Conservation (phyloP, 2,329 filamentous ascomycete genomes). For the Xylaria sp. region DNA sequence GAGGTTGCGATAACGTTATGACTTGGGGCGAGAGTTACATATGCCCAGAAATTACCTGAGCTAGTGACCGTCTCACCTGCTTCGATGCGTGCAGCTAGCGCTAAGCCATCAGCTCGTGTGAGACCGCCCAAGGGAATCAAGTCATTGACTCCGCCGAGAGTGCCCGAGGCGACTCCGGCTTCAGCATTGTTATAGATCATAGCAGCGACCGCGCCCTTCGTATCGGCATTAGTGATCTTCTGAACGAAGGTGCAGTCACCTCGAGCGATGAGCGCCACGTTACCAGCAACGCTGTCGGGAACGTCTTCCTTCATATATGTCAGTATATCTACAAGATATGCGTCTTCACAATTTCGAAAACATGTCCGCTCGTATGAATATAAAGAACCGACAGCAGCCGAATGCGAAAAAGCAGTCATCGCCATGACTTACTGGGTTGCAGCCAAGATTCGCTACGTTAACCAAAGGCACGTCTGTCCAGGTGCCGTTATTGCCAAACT, state of each 20-base stretch:
- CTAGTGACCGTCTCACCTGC: slow-evolving; percentile 36
- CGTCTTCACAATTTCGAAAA: neutral
- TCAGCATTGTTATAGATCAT: slow-evolving; percentile 68
- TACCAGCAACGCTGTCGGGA: slow-evolving; percentile 58
- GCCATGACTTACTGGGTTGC: slow-evolving; percentile 48
- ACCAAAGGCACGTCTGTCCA: slow-evolving; percentile 54
- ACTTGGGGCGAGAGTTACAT: slow-evolving; percentile 46
- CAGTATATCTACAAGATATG: slow-evolving; percentile 5
- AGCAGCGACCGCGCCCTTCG: slow-evolving; percentile 63
- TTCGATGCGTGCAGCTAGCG: slow-evolving; percentile 29
- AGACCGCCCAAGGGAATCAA: slow-evolving; percentile 60
- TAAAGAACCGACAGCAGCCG: too few species aligned
- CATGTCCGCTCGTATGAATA: neutral
- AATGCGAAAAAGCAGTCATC: neutral
- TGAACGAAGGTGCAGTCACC: slow-evolving; percentile 65
- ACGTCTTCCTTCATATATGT: slow-evolving; percentile 54
- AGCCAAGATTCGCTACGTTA: slow-evolving; percentile 61
- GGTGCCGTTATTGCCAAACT: slow-evolving; percentile 50
- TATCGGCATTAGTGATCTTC: slow-evolving; percentile 64
- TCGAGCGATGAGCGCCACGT: slow-evolving; percentile 66
- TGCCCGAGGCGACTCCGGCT: slow-evolving; percentile 58
- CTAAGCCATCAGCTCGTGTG: slow-evolving; percentile 53
- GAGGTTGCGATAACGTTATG: slow-evolving; percentile 71
- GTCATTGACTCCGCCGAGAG: slow-evolving; percentile 58
- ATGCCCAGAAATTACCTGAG: slow-evolving; percentile 43